Evolutionary conservation across 1,284 basidiomycete species (phyloP).

Genomic region (Rhodotorula glutinis): DNA sequence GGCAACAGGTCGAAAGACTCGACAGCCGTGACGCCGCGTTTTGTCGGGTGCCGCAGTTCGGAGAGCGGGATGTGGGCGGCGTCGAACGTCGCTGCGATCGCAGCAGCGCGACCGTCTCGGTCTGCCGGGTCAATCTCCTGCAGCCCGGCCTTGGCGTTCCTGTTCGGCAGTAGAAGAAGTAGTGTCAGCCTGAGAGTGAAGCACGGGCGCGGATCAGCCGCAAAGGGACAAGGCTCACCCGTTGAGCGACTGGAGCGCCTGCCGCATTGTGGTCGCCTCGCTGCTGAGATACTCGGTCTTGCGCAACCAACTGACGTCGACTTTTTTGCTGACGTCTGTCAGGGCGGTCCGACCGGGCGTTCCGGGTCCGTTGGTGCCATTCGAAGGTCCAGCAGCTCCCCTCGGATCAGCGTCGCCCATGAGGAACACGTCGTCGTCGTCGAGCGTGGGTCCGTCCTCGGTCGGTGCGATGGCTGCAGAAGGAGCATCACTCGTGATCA

Average conservation of each 20-base stretch:
- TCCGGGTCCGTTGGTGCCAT: neutral
- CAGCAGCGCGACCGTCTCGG: conserved; percentile 69
- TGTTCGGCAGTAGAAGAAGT: too few species aligned
- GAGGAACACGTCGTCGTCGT: conserved; percentile 41
- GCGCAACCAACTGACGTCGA: conserved; percentile 79
- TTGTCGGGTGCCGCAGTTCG: conserved; percentile 71
- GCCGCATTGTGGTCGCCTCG: conserved; percentile 14
- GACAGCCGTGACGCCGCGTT: conserved; percentile 69
- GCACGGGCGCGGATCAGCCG: too few species aligned
- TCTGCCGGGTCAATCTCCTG: conserved; percentile 64
- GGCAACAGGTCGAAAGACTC: conserved; percentile 83
- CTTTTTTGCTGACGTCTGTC: conserved; percentile 39
- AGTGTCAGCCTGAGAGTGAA: too few species aligned
- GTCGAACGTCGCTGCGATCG: conserved; percentile 76
- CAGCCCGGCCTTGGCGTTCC: conserved; percentile 42
- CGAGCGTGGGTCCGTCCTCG: neutral
- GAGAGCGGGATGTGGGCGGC: conserved; percentile 59
- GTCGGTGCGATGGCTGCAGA: too few species aligned
- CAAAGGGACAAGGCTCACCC: conserved; percentile 24
- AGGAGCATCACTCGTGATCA: too few species aligned
- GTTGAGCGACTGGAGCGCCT: conserved; percentile 9
- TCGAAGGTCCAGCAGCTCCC: conserved; percentile 11
- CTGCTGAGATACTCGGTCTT: conserved; percentile 75
- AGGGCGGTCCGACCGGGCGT: conserved; percentile 1
- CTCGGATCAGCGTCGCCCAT: conserved; percentile 27